Conservation (phyloP, 441 rosid genomes). For the Mallotus repandus region DNA sequence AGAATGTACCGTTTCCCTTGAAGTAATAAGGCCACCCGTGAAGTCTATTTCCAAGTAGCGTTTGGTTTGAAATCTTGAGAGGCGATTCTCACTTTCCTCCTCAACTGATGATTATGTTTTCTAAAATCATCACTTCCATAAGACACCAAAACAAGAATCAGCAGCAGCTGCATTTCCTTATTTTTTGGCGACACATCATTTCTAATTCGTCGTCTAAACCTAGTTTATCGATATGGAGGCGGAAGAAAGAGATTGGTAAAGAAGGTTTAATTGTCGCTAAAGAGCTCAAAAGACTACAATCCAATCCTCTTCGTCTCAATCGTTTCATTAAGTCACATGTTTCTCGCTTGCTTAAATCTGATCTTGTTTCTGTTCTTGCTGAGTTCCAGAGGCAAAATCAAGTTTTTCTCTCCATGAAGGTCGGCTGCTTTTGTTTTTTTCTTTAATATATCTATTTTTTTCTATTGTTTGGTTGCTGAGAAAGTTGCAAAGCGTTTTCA, state of each 20-base stretch:
- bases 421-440: constrained; percentile 20
- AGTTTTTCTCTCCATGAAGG: constrained; percentile 90
- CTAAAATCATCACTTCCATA: not conserved
- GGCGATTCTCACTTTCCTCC: constrained; percentile 1
- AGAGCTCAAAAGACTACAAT: constrained; percentile 78
- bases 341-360: constrained; percentile 85
- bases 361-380: constrained; percentile 76
- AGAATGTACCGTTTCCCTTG: too few species aligned
- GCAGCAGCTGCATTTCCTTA: not conserved
- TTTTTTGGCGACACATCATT: constrained; percentile 16
- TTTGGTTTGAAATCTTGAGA: not conserved
- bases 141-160: not conserved
- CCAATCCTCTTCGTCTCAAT: constrained; percentile 51
- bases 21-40: too few species aligned
- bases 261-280: constrained; percentile 80
- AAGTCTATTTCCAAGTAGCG: too few species aligned
- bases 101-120: not conserved
- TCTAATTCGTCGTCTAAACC: constrained; percentile 63
- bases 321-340: constrained; percentile 60
- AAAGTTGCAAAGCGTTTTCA: not conserved
- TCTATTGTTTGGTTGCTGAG: not conserved
- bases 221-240: constrained; percentile 89
- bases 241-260: constrained; percentile 86
- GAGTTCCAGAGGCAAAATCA: constrained; percentile 92
- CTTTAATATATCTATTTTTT: not conserved